A percentile compares a stretch with the other conserved stretches of the same genome.
Conservation (phyloP, 768 basidiomycete genomes). For the Erythrobasidium yunnanense region DNA sequence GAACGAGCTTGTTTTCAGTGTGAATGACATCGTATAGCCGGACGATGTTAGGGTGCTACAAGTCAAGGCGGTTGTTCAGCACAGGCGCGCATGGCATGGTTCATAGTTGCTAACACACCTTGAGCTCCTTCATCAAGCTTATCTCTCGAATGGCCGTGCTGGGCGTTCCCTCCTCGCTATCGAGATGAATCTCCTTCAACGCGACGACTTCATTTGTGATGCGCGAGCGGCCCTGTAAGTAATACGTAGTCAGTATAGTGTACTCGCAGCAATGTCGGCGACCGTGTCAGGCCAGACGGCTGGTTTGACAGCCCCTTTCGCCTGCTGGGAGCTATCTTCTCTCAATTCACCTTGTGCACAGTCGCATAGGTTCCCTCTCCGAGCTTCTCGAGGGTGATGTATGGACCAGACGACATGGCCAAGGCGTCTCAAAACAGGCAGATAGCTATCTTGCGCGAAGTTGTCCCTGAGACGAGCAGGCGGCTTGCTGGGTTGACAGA, state of each 20-base stretch:
- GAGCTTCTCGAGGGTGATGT: slow-evolving; percentile 52
- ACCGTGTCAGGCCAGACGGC: too few species aligned
- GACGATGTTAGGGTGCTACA: slow-evolving; percentile 89
- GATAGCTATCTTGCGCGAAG: too few species aligned
- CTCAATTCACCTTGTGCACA: slow-evolving; percentile 44
- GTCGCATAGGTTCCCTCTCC: slow-evolving; percentile 45
- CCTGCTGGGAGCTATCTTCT: background rate
- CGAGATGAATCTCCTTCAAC: slow-evolving; percentile 95
- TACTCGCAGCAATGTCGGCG: background rate
- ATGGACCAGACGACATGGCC: slow-evolving; percentile 34
- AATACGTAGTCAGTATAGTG: background rate
- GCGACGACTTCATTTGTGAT: slow-evolving; percentile 99
- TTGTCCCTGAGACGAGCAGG: too few species aligned
- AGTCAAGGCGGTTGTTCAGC: background rate
- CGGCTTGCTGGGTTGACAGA: too few species aligned
- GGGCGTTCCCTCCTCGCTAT: slow-evolving; percentile 97
- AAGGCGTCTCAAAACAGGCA: background rate
- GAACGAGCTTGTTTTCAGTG: slow-evolving; percentile 92
- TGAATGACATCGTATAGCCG: slow-evolving; percentile 97
- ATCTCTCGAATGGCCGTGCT: slow-evolving; percentile 98
- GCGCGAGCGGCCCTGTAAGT: slow-evolving; percentile 74
- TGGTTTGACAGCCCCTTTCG: too few species aligned
- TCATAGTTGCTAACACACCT: slow-evolving; percentile 39
- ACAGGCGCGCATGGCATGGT: background rate
- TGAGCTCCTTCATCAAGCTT: slow-evolving; percentile 97